Base-by-base conservation (phyloP, 2,329 filamentous ascomycete species). In the Pseudogymnoascus sp. region DNA sequence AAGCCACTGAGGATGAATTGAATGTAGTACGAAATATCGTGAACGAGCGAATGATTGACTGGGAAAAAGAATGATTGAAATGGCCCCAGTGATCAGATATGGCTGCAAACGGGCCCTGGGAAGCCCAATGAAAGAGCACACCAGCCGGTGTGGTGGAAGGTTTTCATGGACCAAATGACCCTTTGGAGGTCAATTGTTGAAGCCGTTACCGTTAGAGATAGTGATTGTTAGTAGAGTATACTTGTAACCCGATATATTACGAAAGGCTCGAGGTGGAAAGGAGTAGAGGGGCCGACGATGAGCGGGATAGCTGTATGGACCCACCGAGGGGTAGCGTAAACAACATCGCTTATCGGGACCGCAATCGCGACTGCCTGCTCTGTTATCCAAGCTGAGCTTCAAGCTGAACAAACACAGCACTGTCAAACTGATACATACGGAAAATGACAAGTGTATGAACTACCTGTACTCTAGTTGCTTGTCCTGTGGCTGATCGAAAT, bases 401-500 rank as follows among this genome's bases (percentile, higher is more conserved):
- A 41, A 4, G 3, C n/a, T 5, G 16, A 60, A 61, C 58, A 30
- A 19, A 39, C 38, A 62, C 35, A 61, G 22, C 60, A 58, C 22
- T 23, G 28, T 33, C 36, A 25, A 55, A 35, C 41, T 42, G 16
- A 30, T 42, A 58, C 28, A 45, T 45, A 52, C 30, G 14, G 16
- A 71, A 65, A 39, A 75, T 75, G 74, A 72, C 73, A 67, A 75
- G 73, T 67, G 74, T 75, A 74, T 69, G 70, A 64, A 60, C 45
- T 42, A 62, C 52, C 61, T 39, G 8, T 60, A 38, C 60, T 62
- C 61, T 52, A 58, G n/a, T 33, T 61, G 42, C 62, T 42, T 62
- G 60, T 64, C 67, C 59, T 64, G 64, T 63, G 63, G 67, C 72
- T 73, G 71, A 69, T 68, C 60, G 65, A 64, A 66, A 62, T 64